Conservation (phyloP, 805 yeast species). For the Ascoidea asiatica region DNA sequence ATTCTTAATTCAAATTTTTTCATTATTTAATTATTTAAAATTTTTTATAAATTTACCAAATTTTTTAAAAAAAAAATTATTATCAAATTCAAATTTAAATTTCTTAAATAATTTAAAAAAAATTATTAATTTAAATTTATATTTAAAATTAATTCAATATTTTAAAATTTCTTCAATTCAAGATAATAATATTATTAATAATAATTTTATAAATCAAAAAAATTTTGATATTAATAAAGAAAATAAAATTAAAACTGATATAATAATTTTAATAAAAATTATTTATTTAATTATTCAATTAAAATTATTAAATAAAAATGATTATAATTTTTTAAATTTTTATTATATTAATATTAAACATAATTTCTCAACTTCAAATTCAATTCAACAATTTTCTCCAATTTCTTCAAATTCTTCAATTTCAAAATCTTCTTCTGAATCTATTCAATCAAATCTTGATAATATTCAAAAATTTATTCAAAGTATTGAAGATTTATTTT, state of each 20-base stretch:
- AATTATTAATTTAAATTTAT: slow-evolving; percentile 1
- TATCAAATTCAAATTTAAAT: not conserved
- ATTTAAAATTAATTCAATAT: not conserved
- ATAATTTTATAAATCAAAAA: not conserved
- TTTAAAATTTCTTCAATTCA: not conserved
- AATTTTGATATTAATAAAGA: not conserved
- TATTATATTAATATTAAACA: not conserved
- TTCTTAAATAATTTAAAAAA: not conserved
- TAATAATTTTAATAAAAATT: slow-evolving; percentile 1
- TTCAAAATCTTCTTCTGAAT: not conserved
- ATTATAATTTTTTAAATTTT: slow-evolving; percentile 4
- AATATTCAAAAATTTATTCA: no score
- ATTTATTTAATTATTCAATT: slow-evolving; percentile 2
- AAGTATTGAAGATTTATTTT: not conserved
- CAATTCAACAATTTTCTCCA: not conserved
- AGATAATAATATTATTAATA: not conserved
- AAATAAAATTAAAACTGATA: not conserved
- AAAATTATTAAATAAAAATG: slow-evolving; percentile 4
- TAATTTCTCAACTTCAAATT: not conserved
- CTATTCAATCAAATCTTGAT: not conserved
- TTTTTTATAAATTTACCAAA: slow-evolving; percentile 5
- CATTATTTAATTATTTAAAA: not conserved
- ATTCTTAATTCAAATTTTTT: not conserved
- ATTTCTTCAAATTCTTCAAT: not conserved
- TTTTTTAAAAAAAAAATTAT: slow-evolving; percentile 1